phyloP scores from a whole-genome alignment of 2,329 filamentous ascomycete species.

The Pseudonectria foliicola region DNA sequence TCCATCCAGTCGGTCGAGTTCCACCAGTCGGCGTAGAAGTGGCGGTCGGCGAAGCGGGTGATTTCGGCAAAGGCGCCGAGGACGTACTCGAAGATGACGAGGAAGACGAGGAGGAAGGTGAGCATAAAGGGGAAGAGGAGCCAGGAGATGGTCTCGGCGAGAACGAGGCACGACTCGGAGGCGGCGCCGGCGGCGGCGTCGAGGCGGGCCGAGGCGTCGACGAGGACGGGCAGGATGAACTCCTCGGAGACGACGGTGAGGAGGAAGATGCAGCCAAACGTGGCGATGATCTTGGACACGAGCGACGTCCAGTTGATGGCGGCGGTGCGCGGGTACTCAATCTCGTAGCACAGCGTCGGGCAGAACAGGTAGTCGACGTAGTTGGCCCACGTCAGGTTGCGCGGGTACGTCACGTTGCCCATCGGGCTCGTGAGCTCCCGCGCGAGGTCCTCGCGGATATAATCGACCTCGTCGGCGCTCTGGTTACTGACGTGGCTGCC shows the following conservation, averaged over 20 bases:
- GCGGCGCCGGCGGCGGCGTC: slow-evolving; percentile 33
- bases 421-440: slow-evolving; percentile 86
- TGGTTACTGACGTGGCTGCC: slow-evolving; percentile 17
- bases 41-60: slow-evolving; percentile 84
- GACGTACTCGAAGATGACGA: slow-evolving; percentile 97
- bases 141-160: slow-evolving; percentile 84
- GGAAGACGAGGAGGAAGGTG: slow-evolving; percentile 88
- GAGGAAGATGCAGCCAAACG: slow-evolving; percentile 94
- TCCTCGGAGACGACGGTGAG: slow-evolving; percentile 88
- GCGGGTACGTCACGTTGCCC: slow-evolving; percentile 82
- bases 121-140: slow-evolving; percentile 97
- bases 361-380: slow-evolving; percentile 84
- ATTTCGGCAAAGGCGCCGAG: slow-evolving; percentile 93
- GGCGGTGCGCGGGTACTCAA: slow-evolving; percentile 82
- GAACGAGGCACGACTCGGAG: slow-evolving; percentile 66
- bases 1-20: slow-evolving; percentile 86
- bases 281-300: slow-evolving; percentile 76
- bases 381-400: slow-evolving; percentile 77
- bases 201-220: slow-evolving; percentile 56
- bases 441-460: slow-evolving; percentile 79
- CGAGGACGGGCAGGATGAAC: slow-evolving; percentile 86
- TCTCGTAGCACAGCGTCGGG: slow-evolving; percentile 93
- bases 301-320: slow-evolving; percentile 74
- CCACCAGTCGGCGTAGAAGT: slow-evolving; percentile 81
- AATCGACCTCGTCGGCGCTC: slow-evolving; percentile 47